Conservation (phyloP, 2,329 filamentous ascomycete genomes). For the Aspergillus aculeatinus region DNA sequence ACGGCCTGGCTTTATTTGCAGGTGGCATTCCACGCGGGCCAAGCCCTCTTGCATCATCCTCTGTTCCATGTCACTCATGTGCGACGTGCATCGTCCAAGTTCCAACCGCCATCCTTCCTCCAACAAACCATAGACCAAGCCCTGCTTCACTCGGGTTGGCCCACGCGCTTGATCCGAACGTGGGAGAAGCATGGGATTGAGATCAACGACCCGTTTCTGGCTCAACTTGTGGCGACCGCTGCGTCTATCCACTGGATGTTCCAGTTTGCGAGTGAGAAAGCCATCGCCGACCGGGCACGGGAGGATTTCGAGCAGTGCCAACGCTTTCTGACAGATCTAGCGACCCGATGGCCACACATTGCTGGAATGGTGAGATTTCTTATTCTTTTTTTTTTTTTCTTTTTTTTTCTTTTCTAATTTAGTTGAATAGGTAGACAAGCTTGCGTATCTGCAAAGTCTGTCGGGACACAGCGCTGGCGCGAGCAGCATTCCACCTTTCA, state of each 20-base stretch:
- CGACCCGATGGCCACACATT: not conserved
- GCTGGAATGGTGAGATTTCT: not conserved
- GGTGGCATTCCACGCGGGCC: not conserved
- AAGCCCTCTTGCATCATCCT: not conserved
- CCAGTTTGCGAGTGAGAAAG: not conserved
- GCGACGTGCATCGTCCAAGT: not conserved
- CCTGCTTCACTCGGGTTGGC: not conserved
- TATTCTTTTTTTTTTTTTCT: too few relatives aligned
- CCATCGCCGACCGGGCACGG: not conserved
- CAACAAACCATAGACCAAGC: not conserved
- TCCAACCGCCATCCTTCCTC: not conserved
- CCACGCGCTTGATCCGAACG: not conserved
- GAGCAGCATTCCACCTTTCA: not conserved
- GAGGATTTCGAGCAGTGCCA: not conserved
- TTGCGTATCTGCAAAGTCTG: not conserved
- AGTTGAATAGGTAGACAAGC: not conserved
- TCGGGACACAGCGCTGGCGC: not conserved
- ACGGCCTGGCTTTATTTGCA: not conserved
- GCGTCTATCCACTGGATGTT: not conserved
- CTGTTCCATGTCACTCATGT: not conserved
- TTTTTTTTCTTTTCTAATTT: too few relatives aligned
- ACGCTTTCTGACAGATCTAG: not conserved
- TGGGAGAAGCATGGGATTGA: not conserved
- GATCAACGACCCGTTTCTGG: not conserved
- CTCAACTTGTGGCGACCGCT: not conserved